Percentiles rank a stretch among this genome's conserved stretches.
These are phyloP conservation scores for Ottelia alismoides DNA, from an alignment of 106 monocot species.

Conservation along the genomic window DNA sequence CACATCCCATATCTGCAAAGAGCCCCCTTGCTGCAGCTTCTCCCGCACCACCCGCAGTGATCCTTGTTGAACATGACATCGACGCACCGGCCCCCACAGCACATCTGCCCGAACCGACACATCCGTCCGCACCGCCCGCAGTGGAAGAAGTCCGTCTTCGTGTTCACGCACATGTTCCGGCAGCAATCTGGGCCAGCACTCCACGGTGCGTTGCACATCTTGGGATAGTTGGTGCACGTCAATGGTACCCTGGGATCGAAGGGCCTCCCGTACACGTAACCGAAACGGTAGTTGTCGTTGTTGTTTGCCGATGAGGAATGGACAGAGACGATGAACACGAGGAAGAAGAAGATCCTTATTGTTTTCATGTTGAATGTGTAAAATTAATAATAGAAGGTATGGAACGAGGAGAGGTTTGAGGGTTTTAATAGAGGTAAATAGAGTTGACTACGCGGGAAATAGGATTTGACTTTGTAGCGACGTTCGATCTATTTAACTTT, in stretches of 20 bases:
- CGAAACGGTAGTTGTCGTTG: no score
- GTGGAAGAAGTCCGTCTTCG: conserved; percentile 5
- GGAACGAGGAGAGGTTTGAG: no score
- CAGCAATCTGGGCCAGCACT: conserved; percentile 11
- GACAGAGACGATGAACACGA: no score
- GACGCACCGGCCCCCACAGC: conserved; percentile 11
- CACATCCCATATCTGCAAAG: conserved; percentile 19
- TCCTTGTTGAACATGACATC: conserved; percentile 9
- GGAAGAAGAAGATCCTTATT: no score
- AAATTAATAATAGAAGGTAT: no score
- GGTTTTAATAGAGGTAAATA: no score
- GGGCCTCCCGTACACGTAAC: no score
- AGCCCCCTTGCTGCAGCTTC: conserved; percentile 1
- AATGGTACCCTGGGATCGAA: neutral
- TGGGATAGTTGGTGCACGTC: conserved; percentile 9
- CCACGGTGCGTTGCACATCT: conserved; percentile 3
- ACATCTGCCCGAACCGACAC: conserved; percentile 5
- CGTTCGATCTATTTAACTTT: no score
- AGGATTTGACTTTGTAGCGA: no score
- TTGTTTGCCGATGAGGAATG: no score
- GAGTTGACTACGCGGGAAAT: no score
- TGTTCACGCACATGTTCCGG: conserved; percentile 5
- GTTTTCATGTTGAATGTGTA: no score
- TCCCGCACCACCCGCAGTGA: conserved; percentile 13
- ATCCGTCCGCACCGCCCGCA: conserved; percentile 14